Evolutionary conservation across 2,329 filamentous ascomycete species (phyloP), one percentile per base, ranked within the genome.

Genomic region (Claviceps fusiformis): DNA sequence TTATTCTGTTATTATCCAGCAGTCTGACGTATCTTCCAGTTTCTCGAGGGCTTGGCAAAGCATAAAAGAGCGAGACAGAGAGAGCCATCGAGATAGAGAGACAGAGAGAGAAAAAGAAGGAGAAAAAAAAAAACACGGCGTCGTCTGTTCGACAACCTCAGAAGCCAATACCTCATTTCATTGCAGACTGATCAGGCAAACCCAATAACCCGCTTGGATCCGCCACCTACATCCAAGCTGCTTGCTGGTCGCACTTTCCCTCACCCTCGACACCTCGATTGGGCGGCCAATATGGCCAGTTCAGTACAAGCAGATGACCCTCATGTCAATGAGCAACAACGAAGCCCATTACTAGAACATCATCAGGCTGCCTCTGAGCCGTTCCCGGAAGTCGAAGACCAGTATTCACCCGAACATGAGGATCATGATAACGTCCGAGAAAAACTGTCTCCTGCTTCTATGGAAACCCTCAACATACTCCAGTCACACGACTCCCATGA

Each of bases 401-500:
- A 50, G 35, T 3, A 17, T 15, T 43, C 35, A 11, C 17, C 19
- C 11, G 33, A 9, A 24, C 19, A 54, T 37, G 46, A 43, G 15
- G 51, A 54, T 10, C 45, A 57, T 29, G 59, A 63, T 15, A 55
- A 58, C 15, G 35, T 59, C n/a, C 55, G 64, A 33, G 61, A 66
- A 50, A 64, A 65, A 52, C 47, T 57, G 27, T 57, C 59, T 7
- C 57, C 58, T n/a, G 62, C 64, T 3, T 63, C 67, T 3, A 59
- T 66, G 50, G 65, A 68, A 15, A 68, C 65, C 11, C 62, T 65
- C 47, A 63, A 67, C 55, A 66, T 63, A 5, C 56, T 66, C 19
- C 63, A 60, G 39, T 59, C 59, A 4, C 58, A 62, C 43, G 59
- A 64, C 3, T 59, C 60, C 13, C 58, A 64, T 44, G 58, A 57